Evolutionary conservation across 192 early-diverging fungal genomes (phyloP).

Genomic region (Gorgonomyces haynaldii): DNA sequence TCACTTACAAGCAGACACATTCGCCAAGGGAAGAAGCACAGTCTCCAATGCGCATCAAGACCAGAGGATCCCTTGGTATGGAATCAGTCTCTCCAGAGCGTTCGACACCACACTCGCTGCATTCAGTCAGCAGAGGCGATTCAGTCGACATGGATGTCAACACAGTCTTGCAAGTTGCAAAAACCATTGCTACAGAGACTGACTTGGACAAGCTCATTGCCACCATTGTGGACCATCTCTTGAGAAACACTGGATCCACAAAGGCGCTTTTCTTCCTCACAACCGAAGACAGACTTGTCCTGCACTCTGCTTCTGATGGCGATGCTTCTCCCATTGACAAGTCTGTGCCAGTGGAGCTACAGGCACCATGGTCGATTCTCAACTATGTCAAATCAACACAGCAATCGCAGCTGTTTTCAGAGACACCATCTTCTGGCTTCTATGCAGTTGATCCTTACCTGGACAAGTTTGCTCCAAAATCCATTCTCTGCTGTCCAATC

Average conservation of each 20-base stretch:
- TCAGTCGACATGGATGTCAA: constrained; percentile 33
- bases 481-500: constrained; percentile 41
- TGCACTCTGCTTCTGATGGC: neutral
- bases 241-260: constrained; percentile 35
- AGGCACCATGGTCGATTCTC: constrained; percentile 8
- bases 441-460: constrained; percentile 33
- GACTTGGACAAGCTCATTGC: constrained; percentile 27
- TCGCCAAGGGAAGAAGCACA: neutral
- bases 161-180: constrained; percentile 36
- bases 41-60: neutral
- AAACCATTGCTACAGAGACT: constrained; percentile 34
- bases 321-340: constrained; percentile 20
- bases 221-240: constrained; percentile 31
- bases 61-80: too few species aligned
- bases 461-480: constrained; percentile 20
- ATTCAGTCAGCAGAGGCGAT: neutral
- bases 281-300: neutral
- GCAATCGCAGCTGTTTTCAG: constrained; percentile 27
- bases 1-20: neutral
- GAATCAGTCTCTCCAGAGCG: too few species aligned
- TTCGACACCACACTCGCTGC: neutral
- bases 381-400: constrained; percentile 28
- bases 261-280: constrained; percentile 22
- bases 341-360: constrained; percentile 7
- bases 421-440: constrained; percentile 20